Conservation (phyloP, 768 basidiomycete genomes). For the Cystobasidium ongulense region DNA sequence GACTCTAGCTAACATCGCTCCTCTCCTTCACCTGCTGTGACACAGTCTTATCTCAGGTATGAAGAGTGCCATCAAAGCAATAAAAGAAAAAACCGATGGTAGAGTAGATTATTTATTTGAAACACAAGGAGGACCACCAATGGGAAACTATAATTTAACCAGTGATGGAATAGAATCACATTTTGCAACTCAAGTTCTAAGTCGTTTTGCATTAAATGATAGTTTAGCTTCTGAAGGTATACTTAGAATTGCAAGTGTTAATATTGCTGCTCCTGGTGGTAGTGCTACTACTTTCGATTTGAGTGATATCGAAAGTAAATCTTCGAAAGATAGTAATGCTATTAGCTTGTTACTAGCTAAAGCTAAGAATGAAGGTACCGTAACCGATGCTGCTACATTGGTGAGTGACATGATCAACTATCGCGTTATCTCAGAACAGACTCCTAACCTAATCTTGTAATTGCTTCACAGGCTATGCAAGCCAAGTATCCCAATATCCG, state of each 20-base stretch:
- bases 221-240: constrained; percentile 34
- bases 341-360: not conserved
- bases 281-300: constrained; percentile 22
- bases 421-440: not conserved
- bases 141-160: constrained; percentile 24
- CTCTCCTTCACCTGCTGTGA: not conserved
- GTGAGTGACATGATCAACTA: not conserved
- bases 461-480: constrained; percentile 32
- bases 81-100: constrained; percentile 35
- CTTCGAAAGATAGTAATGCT: not conserved
- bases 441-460: not conserved
- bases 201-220: constrained; percentile 38
- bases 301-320: constrained; percentile 32
- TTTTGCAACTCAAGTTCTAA: constrained; percentile 39
- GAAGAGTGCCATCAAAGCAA: constrained; percentile 20
- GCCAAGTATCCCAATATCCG: constrained; percentile 31
- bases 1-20: not conserved
- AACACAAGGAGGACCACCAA: constrained; percentile 36
- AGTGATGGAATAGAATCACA: constrained; percentile 31
- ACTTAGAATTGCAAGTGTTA: constrained; percentile 35
- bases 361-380: not conserved
- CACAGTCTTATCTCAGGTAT: constrained; percentile 29
- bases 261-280: constrained; percentile 35
- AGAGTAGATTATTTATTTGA: constrained; percentile 37
- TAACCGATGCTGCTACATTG: not conserved